Percentiles rank a stretch among this genome's conserved stretches.
phyloP scores from a whole-genome alignment of 192 early-diverging fungal species.

The Spizellomyces punctatus region DNA sequence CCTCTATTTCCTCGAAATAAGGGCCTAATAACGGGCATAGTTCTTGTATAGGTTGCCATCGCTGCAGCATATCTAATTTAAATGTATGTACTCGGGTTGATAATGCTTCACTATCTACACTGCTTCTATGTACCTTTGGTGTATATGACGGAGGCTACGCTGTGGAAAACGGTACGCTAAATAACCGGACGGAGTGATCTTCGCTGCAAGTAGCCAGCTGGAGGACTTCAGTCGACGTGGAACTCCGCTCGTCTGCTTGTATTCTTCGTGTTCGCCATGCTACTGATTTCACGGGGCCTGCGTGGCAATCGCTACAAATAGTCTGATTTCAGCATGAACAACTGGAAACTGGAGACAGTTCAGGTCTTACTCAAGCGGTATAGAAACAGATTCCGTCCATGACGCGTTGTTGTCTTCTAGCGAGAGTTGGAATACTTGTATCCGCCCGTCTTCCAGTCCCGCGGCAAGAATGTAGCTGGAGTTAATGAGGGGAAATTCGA shows the following conservation, averaged over 20 bases:
- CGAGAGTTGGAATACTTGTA: slow-evolving; percentile 27
- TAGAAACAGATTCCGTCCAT: too few species aligned
- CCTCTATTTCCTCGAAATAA: too few species aligned
- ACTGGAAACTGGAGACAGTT: too few species aligned
- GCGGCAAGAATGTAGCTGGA: slow-evolving; percentile 72
- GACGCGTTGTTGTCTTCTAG: too few species aligned
- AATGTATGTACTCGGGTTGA: too few species aligned
- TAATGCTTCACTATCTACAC: too few species aligned
- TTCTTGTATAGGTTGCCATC: too few species aligned
- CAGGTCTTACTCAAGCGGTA: too few species aligned
- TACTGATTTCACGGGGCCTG: slow-evolving; percentile 42
- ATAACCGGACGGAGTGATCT: slow-evolving; percentile 77
- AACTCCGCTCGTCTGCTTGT: not conserved
- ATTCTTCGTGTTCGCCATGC: slow-evolving; percentile 60
- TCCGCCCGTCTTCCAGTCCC: slow-evolving; percentile 81
- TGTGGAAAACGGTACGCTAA: slow-evolving; percentile 23
- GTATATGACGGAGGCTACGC: not conserved
- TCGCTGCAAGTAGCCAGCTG: slow-evolving; percentile 71
- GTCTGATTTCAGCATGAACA: too few species aligned
- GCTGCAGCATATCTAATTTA: too few species aligned
- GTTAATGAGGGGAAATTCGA: not conserved
- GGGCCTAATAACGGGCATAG: too few species aligned
- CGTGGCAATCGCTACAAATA: slow-evolving; percentile 40
- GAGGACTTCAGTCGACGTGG: slow-evolving; percentile 19
- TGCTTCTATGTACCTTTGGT: too few species aligned